Conservation (phyloP, 2,329 filamentous ascomycete species). For the Penicillium rolfsii region DNA sequence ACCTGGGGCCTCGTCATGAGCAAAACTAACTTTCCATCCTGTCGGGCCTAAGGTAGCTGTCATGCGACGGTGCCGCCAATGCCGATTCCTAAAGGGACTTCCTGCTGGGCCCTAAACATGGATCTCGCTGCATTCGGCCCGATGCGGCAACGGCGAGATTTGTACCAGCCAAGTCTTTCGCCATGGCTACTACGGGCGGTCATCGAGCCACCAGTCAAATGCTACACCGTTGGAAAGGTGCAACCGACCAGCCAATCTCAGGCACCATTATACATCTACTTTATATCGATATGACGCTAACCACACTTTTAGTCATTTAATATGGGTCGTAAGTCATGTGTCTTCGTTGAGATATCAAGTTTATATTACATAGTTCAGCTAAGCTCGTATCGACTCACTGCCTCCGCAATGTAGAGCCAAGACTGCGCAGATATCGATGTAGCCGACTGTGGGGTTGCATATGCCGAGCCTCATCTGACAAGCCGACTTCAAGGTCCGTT, state of each 20-base stretch:
- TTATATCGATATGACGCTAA: no score
- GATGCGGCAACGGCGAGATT: constrained; percentile 1
- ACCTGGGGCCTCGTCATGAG: neutral
- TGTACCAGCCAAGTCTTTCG: neutral
- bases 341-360: neutral
- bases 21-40: neutral
- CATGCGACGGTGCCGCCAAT: neutral
- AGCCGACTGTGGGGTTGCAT: neutral
- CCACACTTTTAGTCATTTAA: neutral
- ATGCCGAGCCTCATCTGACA: neutral
- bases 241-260: no score
- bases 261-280: no score
- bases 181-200: neutral
- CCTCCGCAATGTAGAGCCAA: neutral
- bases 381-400: neutral
- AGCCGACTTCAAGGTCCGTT: neutral
- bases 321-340: neutral
- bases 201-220: neutral
- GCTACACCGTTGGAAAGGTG: no score
- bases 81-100: constrained; percentile 1
- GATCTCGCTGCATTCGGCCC: constrained; percentile 7
- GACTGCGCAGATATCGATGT: neutral
- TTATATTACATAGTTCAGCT: neutral
- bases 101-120: neutral
- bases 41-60: neutral